Evolutionary conservation across 1,284 basidiomycete species (phyloP), one percentile per base, ranked within the genome.

Genomic region (Microbotryum lychnidis-dioicae): DNA sequence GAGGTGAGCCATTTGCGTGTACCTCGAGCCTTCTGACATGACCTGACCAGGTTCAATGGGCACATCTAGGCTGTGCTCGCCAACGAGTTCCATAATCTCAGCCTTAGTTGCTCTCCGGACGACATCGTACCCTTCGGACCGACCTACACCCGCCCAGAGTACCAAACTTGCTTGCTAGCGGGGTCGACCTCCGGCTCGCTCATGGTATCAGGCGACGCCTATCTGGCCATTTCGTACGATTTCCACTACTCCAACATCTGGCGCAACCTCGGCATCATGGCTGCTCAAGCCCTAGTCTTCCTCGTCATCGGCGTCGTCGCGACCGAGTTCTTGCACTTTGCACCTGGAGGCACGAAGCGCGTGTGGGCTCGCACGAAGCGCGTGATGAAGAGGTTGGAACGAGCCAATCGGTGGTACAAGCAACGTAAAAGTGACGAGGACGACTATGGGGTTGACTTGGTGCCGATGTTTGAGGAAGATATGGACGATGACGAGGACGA

Each of bases 81-180:
- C 31, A 71, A 72, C 69, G 71, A 72, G 56, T 72, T 72, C 60
- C 60, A 62, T 31, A 45, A 53, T 12, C 64, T 57, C 42, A 60
- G 83, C 79, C 74, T 89, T 53, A 78, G 77, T 2, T 91, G 89
- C 69, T 84, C 87, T 69, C 83, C 84, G 16, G 77, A 74, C 42
- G 84, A 82, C 68, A 79, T 90, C 57, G 79, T 89, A 37, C 89
- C 89, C 0, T 65, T 56, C n/a, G 64, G 65, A 3, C 63, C 63
- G 16, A 47, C 54, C 14, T 73, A 73, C 65, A 55, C 55, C 33
- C 51, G 69, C 58, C 20, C 55, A 0, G 20, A n/a, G 4, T 69
- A 58, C 64, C 52, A 72, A 68, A 71, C 70, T 20, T 79, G 78
- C 63, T 74, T 75, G 7, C 69, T 78, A 23, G 69, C 74, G 7